Evolutionary conservation across 2,329 filamentous ascomycete species (phyloP), one percentile per base, ranked within the genome.

Genomic region (Aureobasidium sp.): DNA sequence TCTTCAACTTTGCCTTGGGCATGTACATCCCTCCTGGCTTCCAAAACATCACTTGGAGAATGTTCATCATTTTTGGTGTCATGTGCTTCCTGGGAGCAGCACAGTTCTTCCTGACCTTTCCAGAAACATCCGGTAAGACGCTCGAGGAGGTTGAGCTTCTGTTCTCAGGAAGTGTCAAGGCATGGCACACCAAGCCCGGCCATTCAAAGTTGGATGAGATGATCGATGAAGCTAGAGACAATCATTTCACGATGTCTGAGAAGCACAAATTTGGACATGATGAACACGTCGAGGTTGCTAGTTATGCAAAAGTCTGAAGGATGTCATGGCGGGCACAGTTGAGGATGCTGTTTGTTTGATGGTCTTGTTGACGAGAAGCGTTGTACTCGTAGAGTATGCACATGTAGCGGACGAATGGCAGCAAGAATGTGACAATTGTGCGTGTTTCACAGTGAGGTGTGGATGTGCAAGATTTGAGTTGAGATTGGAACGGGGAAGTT

Each of bases 1-100:
- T 83, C 6, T 82, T 84, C 75, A 85, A 84, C 72, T 85, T 85
- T 67, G 82, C 82, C 0, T 75, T 85, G 22, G 81, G 81, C 37
- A 75, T 84, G 44, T 85, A 83, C 71, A 79, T 83, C 2, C 84
- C 83, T 3, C 79, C 82, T 0, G 82, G 78, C 0, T 84, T 86
- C 72, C 72, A 76, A 53, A 84, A 84, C 22, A 45, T 45, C 5
- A 45, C 42, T 15, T 45, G 42, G 42, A 45, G 42, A 45, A 73
- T 81, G 14, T 82, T 81, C 69, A 77, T 82, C 45, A 66, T 81
- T 27, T 82, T 81, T 64, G 78, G 79, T 0, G 67, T 72, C 6
- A 70, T 82, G 53, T 82, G 79, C 63, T 63, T 81, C n/a, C 71
- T 70, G 2, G 79, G 73, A 7, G 76, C 78, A 0, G 64, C 77